phyloP scores from a whole-genome alignment of 345 rosid genomes.

The Linum trigynum region DNA sequence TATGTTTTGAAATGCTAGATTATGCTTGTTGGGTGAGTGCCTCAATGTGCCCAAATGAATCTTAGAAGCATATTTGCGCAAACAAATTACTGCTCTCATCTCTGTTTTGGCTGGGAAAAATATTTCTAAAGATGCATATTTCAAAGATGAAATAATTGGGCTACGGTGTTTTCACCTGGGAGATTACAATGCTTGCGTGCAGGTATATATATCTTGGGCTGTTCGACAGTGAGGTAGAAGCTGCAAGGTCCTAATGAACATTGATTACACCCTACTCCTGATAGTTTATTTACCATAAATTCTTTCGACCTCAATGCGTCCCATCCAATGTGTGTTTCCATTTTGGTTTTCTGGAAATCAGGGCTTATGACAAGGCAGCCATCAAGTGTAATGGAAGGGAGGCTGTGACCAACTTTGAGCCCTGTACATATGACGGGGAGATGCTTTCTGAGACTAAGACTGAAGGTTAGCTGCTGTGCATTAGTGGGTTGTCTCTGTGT shows the following conservation, averaged over 20 bases:
- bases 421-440: slow-evolving; percentile 59
- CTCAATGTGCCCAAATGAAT: not conserved
- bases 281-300: slow-evolving; percentile 40
- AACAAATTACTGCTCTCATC: slow-evolving; percentile 18
- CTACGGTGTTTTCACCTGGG: slow-evolving; percentile 43
- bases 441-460: slow-evolving; percentile 33
- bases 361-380: slow-evolving; percentile 98
- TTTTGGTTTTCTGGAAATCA: slow-evolving; percentile 54
- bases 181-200: slow-evolving; percentile 82
- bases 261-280: slow-evolving; percentile 40
- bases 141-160: slow-evolving; percentile 38
- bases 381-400: slow-evolving; percentile 37
- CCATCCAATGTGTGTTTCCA: slow-evolving; percentile 44
- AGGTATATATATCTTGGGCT: slow-evolving; percentile 99
- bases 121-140: slow-evolving; percentile 25
- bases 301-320: slow-evolving; percentile 31
- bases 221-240: slow-evolving; percentile 95
- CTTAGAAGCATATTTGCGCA: slow-evolving; percentile 18
- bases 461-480: slow-evolving; percentile 39
- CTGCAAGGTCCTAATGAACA: slow-evolving; percentile 94
- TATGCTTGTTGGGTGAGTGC: slow-evolving; percentile 13
- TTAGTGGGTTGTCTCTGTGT: not conserved
- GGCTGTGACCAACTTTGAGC: slow-evolving; percentile 31
- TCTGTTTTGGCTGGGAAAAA: slow-evolving; percentile 19
- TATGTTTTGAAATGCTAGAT: not conserved